Evolutionary conservation across 148 eudicot species (phyloP), one percentile per base, ranked within the genome.

Genomic region (Rhododendron williamsianum): DNA sequence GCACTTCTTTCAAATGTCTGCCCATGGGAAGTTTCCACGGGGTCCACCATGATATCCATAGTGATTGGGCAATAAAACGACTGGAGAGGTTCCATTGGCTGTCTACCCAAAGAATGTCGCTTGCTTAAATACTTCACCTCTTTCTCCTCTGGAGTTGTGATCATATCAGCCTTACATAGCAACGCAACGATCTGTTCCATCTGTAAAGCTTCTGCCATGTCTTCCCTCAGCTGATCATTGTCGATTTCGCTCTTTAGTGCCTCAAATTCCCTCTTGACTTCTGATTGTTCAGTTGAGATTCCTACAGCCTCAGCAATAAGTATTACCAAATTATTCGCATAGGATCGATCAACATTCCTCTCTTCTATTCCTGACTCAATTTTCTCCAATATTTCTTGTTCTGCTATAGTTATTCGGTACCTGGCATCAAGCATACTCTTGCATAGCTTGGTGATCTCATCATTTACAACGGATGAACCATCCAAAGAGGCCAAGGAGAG

Each of bases 41-140:
- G 85, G 72, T 83, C 85, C 46, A 83, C 85, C 85, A 83, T 83
- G 30, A 83, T 49, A 48, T 83, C 85, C n/a, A 54, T 21, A 18
- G 85, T 71, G 63, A 83, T 83, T 49, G 85, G 85, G 79, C 85
- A 83, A 83, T 72, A 83, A 83, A 83, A 83, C 15, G 85, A 83
- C 27, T 72, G 78, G 30, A 83, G 85, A 71, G 79, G 85, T 72
- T 72, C 85, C 79, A 83, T 9, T 10, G 18, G 65, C 65, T 83
- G 85, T 38, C 85, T 83, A 33, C 78, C 85, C 79, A 83, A 83
- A 10, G 85, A 46, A 72, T 19, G 72, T 30, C 56, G 79, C 79
- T 83, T 83, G 13, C 11, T 83, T 30, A 83, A 48, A 49, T 83
- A 83, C 63, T 21, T 83, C 21, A 1, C 74, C 65, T 72, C 85